Conservation (phyloP, 2,329 filamentous ascomycete species). For the Helotiales sp. region DNA sequence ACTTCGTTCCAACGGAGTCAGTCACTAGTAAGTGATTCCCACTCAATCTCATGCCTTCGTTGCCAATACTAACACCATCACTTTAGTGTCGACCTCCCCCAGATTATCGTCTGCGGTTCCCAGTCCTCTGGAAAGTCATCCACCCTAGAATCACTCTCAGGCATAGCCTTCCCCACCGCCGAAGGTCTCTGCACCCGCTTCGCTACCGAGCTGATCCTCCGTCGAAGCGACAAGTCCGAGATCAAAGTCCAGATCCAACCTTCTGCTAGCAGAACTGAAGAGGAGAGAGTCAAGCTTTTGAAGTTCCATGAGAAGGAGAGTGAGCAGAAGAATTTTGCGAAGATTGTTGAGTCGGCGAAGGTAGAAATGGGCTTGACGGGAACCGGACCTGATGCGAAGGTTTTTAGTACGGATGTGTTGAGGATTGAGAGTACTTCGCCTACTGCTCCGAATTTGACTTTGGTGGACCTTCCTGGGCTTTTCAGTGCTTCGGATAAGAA, state of each 20-base stretch:
- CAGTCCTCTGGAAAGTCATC: conserved; percentile 47
- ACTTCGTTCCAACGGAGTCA: conserved; percentile 46
- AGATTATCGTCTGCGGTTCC: conserved; percentile 51
- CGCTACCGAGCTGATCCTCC: conserved; percentile 50
- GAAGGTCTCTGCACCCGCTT: conserved; percentile 49
- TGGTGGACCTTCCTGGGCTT: conserved; percentile 40
- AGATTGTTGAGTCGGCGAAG: conserved; percentile 30
- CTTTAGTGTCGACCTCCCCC: conserved; percentile 43
- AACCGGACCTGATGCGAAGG: conserved; percentile 29
- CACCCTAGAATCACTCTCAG: conserved; percentile 44
- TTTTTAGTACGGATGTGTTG: conserved; percentile 29
- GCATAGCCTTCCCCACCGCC: conserved; percentile 46
- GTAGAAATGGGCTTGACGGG: conserved; percentile 16
- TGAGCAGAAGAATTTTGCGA: conserved; percentile 19
- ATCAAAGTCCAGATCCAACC: conserved; percentile 23
- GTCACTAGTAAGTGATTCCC: conserved; percentile 21
- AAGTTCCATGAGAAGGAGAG: conserved; percentile 25
- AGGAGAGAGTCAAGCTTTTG: conserved; percentile 19
- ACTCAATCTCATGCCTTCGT: neutral
- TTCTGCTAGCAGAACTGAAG: conserved; percentile 13
- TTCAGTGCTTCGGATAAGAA: conserved; percentile 50
- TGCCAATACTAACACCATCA: neutral
- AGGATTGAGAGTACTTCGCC: conserved; percentile 24
- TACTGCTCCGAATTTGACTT: conserved; percentile 25
- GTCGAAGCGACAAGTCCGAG: conserved; percentile 14